Evolutionary conservation across 2,329 filamentous ascomycete species (phyloP), one percentile per base, ranked within the genome.

Genomic region (Sphaceloma murrayae): DNA sequence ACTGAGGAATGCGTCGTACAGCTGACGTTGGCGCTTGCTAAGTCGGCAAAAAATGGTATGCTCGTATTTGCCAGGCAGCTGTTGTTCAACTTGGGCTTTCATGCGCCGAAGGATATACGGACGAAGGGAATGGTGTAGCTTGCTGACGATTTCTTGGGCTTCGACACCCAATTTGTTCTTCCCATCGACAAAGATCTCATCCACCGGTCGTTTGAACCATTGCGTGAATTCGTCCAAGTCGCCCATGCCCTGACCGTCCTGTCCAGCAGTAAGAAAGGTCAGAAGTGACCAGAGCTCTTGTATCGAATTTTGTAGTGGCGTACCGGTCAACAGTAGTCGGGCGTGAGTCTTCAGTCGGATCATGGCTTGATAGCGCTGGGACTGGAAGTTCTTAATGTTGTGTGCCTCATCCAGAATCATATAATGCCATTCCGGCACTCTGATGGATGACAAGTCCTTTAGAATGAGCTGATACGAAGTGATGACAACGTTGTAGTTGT

Each of bases 381-480:
- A 95, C 57, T 94, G 88, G 71, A 96, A 98, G 63, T 98, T 98
- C 59, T 98, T 96, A 72, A 98, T 98, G 65, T 98, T 96, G 68
- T 98, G 91, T 0, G 93, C 91, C 66, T 98, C 91, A 54, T 98
- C 91, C 1, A 98, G 75, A 51, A 98, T 88, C 76, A 98, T 86
- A 63, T 96, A 98, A 59, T 96, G 88, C 93, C 93, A 98, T 43
- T 78, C 77, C 24, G 89, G 78, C 50, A 88, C 79, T 60, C 94
- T 91, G 67, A 98, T 93, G 1, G 94, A 86, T 54, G 89, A 82
- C 51, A 91, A 82, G 58, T 98, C 93, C 58, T 94, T 86, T 11
- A 96, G 73, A 5, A 96, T 88, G 36, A 98, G 78, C 56, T 98
- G 89, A 60, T 98, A 98, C 0, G 89, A 95, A 0, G 93, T 98